Percentiles rank a stretch among this genome's conserved stretches.
Conservation (phyloP, 139 green algal genomes). For the Haematococcus lacustris region DNA sequence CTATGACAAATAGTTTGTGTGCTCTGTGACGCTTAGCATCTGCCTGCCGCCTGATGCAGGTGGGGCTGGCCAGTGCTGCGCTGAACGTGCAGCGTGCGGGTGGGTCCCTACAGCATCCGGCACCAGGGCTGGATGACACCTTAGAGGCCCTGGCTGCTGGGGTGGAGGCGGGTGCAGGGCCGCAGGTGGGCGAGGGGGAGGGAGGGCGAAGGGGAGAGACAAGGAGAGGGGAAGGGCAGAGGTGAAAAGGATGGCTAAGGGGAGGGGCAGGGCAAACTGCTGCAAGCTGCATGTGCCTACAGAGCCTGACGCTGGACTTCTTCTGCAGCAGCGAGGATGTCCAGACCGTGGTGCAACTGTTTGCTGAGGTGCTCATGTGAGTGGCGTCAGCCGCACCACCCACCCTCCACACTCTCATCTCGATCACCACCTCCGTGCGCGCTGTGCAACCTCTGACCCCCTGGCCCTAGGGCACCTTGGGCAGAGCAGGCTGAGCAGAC, state of each 20-base stretch:
- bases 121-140: constrained; percentile 33
- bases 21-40: too few species aligned
- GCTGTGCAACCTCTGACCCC: too few species aligned
- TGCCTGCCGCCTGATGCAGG: too few species aligned
- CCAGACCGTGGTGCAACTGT: background rate
- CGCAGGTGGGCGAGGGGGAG: background rate
- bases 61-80: constrained; percentile 39
- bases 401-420: too few species aligned
- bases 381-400: too few species aligned
- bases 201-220: background rate
- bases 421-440: too few species aligned
- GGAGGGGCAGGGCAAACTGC: background rate
- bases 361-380: constrained; percentile 1
- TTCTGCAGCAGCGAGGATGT: background rate
- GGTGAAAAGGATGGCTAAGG: constrained; percentile 1
- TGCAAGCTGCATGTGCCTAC: background rate
- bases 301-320: constrained; percentile 2
- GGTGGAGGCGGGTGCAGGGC: constrained; percentile 49
- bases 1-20: too few species aligned
- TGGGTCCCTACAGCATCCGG: constrained; percentile 42
- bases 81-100: constrained; percentile 52
- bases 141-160: constrained; percentile 55
- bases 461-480: too few species aligned
- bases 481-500: too few species aligned
- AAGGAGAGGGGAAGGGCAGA: constrained; percentile 42